Base-by-base conservation (phyloP, 2,329 filamentous ascomycete species). In the Pseudogymnoascus sp. region DNA sequence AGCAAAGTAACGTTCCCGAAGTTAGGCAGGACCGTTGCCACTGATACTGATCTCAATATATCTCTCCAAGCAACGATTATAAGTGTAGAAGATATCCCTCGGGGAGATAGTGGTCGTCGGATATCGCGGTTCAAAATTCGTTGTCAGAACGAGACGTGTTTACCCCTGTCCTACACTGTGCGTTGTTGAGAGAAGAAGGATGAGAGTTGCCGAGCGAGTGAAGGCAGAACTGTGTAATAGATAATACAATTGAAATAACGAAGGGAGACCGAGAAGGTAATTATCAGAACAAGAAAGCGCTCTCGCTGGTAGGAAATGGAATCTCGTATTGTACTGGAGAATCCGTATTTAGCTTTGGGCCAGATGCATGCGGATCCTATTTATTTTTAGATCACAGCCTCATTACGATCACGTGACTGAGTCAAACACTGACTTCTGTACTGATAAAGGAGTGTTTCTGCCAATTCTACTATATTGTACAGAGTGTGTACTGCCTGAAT, bases 141-240 rank as follows among this genome's bases (percentile, higher is more conserved):
- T 61, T 39, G 36, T 45, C 34, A 39, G n/a, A 39, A 10, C 60
- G 14, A 61, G 39, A 61, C 19, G 39, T 39, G 39, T 39, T 61
- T 61, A 25, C 60, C 60, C 60, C 34, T 39, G 36, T 61, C 60
- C 21, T 14, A 61, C 60, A 45, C 34, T 61, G 60, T 45, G 60
- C 34, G 34, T 13, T 61, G 34, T 45, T 39, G 34, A 25, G 60
- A 39, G 31, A 23, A 16, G 21, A 23, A 16, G 34, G 14, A 16
- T 25, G 36, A 61, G 28, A 19, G 61, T 60, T 14, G 45, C 61
- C 61, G 41, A 63, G 61, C 61, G 45, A 63, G 61, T 63, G 61
- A 63, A 61, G 39, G 61, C 61, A 45, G 16, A 19, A 57, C 51
- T 57, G 51, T 7, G 51, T 34, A 34, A 21, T 57, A 57, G 28